Evolutionary conservation across 352 stramenopile species (phyloP).

Genomic region (Phytophthora constricta): DNA sequence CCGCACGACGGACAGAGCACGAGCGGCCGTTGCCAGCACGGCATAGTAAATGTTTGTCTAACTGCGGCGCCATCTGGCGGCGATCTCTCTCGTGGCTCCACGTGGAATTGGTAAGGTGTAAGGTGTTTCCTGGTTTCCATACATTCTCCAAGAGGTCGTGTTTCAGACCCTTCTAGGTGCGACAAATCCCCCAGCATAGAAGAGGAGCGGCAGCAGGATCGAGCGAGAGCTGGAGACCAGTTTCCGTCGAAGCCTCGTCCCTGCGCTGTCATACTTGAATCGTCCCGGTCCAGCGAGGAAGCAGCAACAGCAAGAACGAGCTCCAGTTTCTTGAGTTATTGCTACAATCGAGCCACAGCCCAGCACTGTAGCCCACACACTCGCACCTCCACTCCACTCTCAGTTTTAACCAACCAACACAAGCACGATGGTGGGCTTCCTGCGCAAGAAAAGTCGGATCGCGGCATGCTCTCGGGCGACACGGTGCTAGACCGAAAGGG

Average conservation of each 20-base stretch:
- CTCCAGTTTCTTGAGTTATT: slow-evolving; percentile 2
- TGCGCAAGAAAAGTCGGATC: slow-evolving; percentile 90
- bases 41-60: too few species aligned
- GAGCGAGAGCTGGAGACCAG: slow-evolving; percentile 36
- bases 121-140: neutral
- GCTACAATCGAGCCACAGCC: too few species aligned
- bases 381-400: neutral
- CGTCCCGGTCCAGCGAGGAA: slow-evolving; percentile 20
- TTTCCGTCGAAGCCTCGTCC: slow-evolving; percentile 20
- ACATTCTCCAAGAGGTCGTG: slow-evolving; percentile 16
- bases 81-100: neutral
- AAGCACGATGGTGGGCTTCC: slow-evolving; percentile 76
- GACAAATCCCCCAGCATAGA: slow-evolving; percentile 40
- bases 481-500: slow-evolving; percentile 86
- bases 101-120: neutral
- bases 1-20: neutral
- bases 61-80: neutral
- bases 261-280: slow-evolving; percentile 45
- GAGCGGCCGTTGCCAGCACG: neutral
- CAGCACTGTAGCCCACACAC: too few species aligned
- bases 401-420: neutral
- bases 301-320: slow-evolving; percentile 8
- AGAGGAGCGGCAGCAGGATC: slow-evolving; percentile 39
- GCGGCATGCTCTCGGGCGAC: slow-evolving; percentile 65
- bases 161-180: slow-evolving; percentile 29